These are phyloP conservation scores for Ophiorrhiza pumila DNA, from an alignment of 257 asterid genomes.

Conservation along the genomic window DNA sequence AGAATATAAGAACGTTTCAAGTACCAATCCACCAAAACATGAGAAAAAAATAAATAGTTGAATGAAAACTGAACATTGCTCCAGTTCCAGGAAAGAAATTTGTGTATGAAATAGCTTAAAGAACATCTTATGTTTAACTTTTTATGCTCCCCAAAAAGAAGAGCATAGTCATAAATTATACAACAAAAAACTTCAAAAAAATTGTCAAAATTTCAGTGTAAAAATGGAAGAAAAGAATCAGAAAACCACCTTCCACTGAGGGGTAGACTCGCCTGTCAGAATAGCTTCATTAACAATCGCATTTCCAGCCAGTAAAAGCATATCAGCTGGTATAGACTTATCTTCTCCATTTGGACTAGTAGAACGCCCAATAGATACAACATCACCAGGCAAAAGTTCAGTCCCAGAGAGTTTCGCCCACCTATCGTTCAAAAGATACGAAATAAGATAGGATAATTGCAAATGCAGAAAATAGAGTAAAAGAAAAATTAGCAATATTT, in stretches of 20 bases:
- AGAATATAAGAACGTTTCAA: too few relatives aligned
- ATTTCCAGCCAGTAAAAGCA: constrained; percentile 97
- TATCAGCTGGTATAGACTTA: constrained; percentile 95
- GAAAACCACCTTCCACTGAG: constrained; percentile 90
- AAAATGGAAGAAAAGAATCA: constrained; percentile 5
- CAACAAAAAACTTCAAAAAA: neutral
- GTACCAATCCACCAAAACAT: neutral
- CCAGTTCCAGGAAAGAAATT: too few relatives aligned
- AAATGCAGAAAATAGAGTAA: constrained; percentile 8
- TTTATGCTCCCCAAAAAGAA: neutral
- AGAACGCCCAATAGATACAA: constrained; percentile 96
- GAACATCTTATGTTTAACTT: neutral
- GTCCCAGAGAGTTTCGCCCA: constrained; percentile 93
- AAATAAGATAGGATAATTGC: neutral
- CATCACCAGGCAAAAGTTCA: constrained; percentile 93
- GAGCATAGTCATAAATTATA: neutral
- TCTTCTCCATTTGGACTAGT: constrained; percentile 81
- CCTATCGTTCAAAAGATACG: constrained; percentile 35
- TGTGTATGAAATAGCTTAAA: neutral
- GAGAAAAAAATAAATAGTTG: too few relatives aligned
- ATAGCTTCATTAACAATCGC: constrained; percentile 98
- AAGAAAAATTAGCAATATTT: constrained; percentile 5
- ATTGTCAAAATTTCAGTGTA: neutral
- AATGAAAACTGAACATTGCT: neutral
- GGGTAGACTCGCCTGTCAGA: constrained; percentile 97